phyloP scores from a whole-genome alignment of 768 basidiomycete genomes.

The Termitomyces sp. region DNA sequence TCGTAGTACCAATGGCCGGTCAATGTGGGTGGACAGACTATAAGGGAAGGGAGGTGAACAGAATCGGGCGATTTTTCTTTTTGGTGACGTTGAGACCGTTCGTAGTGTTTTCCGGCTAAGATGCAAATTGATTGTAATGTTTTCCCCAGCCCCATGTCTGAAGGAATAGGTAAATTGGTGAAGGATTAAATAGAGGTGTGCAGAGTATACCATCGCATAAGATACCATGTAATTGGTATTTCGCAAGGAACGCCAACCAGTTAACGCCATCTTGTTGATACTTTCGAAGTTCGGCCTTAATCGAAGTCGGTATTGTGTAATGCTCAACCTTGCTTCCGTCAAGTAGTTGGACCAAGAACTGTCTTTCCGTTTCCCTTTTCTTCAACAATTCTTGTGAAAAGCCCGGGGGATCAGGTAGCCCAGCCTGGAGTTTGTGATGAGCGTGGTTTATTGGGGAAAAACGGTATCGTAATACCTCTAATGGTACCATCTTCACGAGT shows the following conservation, averaged over 20 bases:
- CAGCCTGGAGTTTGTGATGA: constrained; percentile 53
- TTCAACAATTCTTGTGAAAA: constrained; percentile 87
- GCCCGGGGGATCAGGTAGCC: constrained; percentile 92
- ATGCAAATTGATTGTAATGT: constrained; percentile 98
- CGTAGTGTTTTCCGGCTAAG: constrained; percentile 88
- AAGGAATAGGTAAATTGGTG: background rate
- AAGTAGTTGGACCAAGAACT: constrained; percentile 89
- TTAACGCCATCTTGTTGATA: constrained; percentile 99
- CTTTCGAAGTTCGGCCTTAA: constrained; percentile 93
- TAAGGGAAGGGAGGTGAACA: constrained; percentile 88
- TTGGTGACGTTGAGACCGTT: constrained; percentile 68
- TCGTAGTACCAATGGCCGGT: constrained; percentile 99
- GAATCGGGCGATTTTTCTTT: constrained; percentile 69
- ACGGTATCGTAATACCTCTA: constrained; percentile 62
- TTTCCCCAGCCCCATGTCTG: constrained; percentile 99
- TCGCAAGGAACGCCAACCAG: constrained; percentile 97
- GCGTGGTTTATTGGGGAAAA: background rate
- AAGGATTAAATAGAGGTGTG: background rate
- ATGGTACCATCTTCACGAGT: constrained; percentile 95
- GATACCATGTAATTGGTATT: constrained; percentile 96
- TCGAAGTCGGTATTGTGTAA: constrained; percentile 78
- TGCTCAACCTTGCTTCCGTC: constrained; percentile 94
- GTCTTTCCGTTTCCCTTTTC: constrained; percentile 82
- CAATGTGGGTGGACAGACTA: constrained; percentile 94
- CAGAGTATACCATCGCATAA: constrained; percentile 83